Evolutionary conservation across 106 monocot species (phyloP).

Genomic region (Ottelia alismoides): DNA sequence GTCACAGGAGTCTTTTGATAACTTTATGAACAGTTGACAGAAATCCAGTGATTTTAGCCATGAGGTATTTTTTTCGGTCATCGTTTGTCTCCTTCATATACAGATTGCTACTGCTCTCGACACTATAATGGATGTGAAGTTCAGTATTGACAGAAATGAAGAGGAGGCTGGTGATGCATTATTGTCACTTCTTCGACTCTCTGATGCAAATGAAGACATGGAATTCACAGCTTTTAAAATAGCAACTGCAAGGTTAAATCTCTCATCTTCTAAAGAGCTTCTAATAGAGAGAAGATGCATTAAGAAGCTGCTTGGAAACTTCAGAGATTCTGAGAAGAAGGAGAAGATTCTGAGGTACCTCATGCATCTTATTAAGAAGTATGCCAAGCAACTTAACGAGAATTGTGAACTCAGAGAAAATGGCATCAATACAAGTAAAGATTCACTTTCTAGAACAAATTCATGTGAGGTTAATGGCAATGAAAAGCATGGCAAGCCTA

Average conservation of each 20-base stretch:
- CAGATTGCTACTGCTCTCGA: constrained; percentile 48
- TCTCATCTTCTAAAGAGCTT: constrained; percentile 54
- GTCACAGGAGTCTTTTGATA: too few species aligned
- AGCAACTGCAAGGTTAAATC: constrained; percentile 45
- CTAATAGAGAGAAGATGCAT: constrained; percentile 77
- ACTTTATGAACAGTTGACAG: too few species aligned
- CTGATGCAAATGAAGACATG: constrained; percentile 31
- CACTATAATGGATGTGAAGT: constrained; percentile 44
- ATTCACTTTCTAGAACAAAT: background rate
- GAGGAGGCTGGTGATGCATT: constrained; percentile 61
- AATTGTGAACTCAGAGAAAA: constrained; percentile 17
- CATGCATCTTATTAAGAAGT: constrained; percentile 52
- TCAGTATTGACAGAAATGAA: constrained; percentile 45
- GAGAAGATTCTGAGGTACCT: constrained; percentile 45
- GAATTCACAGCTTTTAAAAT: constrained; percentile 49
- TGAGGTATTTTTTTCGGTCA: too few species aligned
- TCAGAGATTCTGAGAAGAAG: constrained; percentile 36
- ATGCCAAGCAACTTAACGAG: constrained; percentile 30
- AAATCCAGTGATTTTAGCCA: too few species aligned
- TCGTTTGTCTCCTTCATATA: too few species aligned
- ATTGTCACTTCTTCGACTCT: constrained; percentile 34
- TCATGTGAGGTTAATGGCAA: constrained; percentile 1
- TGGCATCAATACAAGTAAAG: constrained; percentile 1
- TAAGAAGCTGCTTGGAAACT: constrained; percentile 49
- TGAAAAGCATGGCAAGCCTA: constrained; percentile 5